Conservation (phyloP, 306 rosid genomes). For the Medicago ruthenica region DNA sequence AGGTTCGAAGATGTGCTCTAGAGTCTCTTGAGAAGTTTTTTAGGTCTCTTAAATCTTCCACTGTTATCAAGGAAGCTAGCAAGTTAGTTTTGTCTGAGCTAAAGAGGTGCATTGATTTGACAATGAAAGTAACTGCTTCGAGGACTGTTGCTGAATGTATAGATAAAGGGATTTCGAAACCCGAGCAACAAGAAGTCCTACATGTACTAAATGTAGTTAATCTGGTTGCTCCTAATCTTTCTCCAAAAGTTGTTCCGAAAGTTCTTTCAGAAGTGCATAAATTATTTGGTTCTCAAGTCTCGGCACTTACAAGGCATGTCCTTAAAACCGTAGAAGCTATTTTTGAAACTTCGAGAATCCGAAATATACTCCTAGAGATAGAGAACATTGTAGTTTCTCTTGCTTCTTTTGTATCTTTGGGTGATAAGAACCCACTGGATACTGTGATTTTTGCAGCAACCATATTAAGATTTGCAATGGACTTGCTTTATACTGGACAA, state of each 20-base stretch:
- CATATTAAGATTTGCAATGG: constrained; percentile 62
- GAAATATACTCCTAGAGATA: constrained; percentile 50
- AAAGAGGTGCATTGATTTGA: constrained; percentile 61
- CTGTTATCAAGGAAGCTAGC: constrained; percentile 74
- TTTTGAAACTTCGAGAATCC: constrained; percentile 60
- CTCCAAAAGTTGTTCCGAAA: constrained; percentile 57
- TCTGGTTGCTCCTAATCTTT: constrained; percentile 68
- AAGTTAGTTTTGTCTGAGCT: constrained; percentile 70
- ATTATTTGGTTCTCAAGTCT: constrained; percentile 59
- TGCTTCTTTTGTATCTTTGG: constrained; percentile 67
- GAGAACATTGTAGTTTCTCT: constrained; percentile 65
- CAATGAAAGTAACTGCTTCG: constrained; percentile 48
- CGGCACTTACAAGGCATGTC: constrained; percentile 64
- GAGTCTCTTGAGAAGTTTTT: constrained; percentile 75
- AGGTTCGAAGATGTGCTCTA: constrained; percentile 92
- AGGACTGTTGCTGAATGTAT: constrained; percentile 48
- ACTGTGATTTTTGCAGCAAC: constrained; percentile 65
- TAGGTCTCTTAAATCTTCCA: constrained; percentile 56
- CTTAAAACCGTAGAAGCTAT: constrained; percentile 67
- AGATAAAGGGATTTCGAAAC: constrained; percentile 47
- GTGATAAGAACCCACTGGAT: constrained; percentile 76
- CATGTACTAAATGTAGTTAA: constrained; percentile 73
- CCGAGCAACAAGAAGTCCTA: constrained; percentile 69
- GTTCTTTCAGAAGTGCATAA: constrained; percentile 60
- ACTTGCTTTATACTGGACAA: constrained; percentile 58